Conservation (phyloP, 1,139 yeast genomes). For the Geotrichum macrosporum region DNA sequence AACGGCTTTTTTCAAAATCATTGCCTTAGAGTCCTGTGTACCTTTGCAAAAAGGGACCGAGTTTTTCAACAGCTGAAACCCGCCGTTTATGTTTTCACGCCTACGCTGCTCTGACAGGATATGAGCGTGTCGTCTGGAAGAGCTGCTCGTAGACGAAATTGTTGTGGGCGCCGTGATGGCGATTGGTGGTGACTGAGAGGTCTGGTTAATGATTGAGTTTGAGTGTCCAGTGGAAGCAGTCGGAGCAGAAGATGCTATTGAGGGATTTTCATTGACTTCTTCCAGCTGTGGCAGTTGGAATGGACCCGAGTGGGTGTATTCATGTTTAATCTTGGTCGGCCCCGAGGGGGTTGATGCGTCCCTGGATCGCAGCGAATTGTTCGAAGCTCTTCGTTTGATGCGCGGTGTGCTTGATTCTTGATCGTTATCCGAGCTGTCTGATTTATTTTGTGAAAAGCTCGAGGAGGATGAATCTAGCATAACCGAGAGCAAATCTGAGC, state of each 20-base stretch:
- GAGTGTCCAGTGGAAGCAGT: too few relatives aligned
- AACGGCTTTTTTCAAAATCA: slow-evolving; percentile 75
- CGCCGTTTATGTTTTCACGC: slow-evolving; percentile 45
- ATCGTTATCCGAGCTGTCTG: slow-evolving; percentile 10
- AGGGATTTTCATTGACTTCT: neutral
- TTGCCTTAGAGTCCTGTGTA: slow-evolving; percentile 45
- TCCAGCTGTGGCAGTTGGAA: slow-evolving; percentile 9
- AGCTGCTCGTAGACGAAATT: slow-evolving; percentile 28
- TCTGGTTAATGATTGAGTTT: slow-evolving; percentile 4
- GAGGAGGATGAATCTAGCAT: slow-evolving; percentile 8
- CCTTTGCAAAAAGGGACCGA: slow-evolving; percentile 43
- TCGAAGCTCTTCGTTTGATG: slow-evolving; percentile 13
- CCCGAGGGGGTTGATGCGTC: slow-evolving; percentile 1
- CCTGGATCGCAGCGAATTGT: slow-evolving; percentile 4
- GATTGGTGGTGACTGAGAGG: slow-evolving; percentile 19
- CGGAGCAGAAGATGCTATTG: too few relatives aligned
- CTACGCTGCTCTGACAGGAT: slow-evolving; percentile 46
- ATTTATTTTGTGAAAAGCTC: slow-evolving; percentile 1
- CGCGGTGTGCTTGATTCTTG: neutral
- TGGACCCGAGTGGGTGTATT: slow-evolving; percentile 7
- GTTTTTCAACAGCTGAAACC: slow-evolving; percentile 40
- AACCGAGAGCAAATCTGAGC: slow-evolving; percentile 17
- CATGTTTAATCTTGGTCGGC: slow-evolving; percentile 9
- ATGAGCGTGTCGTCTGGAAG: slow-evolving; percentile 39
- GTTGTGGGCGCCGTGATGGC: slow-evolving; percentile 28